These are phyloP conservation scores for Chaetomiaceae sp. DNA, from an alignment of 2,329 filamentous ascomycete genomes.

Conservation along the genomic window DNA sequence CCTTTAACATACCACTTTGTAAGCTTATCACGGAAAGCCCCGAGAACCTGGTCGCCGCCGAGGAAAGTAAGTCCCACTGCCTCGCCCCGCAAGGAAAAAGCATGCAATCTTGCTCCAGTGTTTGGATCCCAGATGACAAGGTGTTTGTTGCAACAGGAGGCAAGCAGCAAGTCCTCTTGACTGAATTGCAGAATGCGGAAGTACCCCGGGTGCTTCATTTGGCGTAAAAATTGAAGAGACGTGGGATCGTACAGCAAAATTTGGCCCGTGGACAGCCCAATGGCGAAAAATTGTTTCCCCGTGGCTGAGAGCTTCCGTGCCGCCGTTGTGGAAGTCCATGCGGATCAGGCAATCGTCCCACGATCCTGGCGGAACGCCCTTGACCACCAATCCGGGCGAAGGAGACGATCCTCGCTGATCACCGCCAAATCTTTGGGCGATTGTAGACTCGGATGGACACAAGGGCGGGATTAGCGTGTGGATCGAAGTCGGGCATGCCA, in stretches of 20 bases:
- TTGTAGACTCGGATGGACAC: slow-evolving; percentile 31
- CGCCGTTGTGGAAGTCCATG: slow-evolving; percentile 28
- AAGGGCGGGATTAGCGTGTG: slow-evolving; percentile 31
- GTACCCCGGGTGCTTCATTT: slow-evolving; percentile 27
- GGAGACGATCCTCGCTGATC: not conserved
- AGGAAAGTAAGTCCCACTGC: slow-evolving; percentile 19
- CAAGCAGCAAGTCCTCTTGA: slow-evolving; percentile 24
- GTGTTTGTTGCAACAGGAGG: slow-evolving; percentile 22
- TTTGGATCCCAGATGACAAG: slow-evolving; percentile 23
- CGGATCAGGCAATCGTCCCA: slow-evolving; percentile 34
- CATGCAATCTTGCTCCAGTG: slow-evolving; percentile 15
- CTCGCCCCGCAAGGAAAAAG: slow-evolving; percentile 18
- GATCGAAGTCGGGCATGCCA: slow-evolving; percentile 32
- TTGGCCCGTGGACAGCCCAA: slow-evolving; percentile 29
- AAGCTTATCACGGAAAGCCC: slow-evolving; percentile 15
- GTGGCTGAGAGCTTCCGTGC: slow-evolving; percentile 25
- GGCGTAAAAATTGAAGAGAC: slow-evolving; percentile 22
- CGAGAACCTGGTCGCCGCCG: slow-evolving; percentile 17
- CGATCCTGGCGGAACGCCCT: slow-evolving; percentile 19
- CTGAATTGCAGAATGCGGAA: slow-evolving; percentile 27
- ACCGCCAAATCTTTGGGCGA: slow-evolving; percentile 24
- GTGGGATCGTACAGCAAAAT: slow-evolving; percentile 29
- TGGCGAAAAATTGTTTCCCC: slow-evolving; percentile 28
- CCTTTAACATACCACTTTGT: slow-evolving; percentile 23
- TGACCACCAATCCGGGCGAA: slow-evolving; percentile 15